Evolutionary conservation across 352 stramenopile genomes (phyloP), one percentile per base, ranked within the genome.

Genomic region (Phytophthora foliorum): DNA sequence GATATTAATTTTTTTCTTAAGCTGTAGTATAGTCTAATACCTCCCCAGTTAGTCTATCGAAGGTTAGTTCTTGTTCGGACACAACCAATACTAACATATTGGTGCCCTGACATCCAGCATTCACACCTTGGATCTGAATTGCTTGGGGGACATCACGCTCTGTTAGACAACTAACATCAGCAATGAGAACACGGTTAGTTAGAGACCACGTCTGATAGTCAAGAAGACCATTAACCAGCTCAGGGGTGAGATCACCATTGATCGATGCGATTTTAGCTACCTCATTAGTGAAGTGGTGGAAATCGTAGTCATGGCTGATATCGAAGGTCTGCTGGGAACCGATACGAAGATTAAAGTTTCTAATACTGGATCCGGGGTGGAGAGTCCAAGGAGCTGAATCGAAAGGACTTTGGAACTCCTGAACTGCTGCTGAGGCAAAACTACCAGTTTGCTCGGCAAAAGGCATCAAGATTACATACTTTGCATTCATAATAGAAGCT

Each of bases 191-290:
- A 50, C 55, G 70, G 36, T 74, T 63, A 34, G 50, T 56, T 19
- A 46, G 46, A 6, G 25, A 44, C 58, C 57, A 78, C 6, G 57
- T 72, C 17, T 72, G 34, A 19, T 63, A 57, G 39, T 78, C 60
- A 48, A 78, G 55, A 3, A 74, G 41, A 53, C 69, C 69, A 54
- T 77, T 77, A 0, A 22, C 22, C 4, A 73, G 50, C 31, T 69
- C 38, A 25, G n/a, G n/a, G n/a, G n/a, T n/a, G n/a, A n/a, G n/a
- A n/a, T n/a, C n/a, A n/a, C n/a, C n/a, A n/a, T n/a, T n/a, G n/a
- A n/a, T n/a, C n/a, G n/a, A n/a, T n/a, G n/a, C n/a, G n/a, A n/a
- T n/a, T n/a, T n/a, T n/a, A n/a, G n/a, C n/a, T n/a, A n/a, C n/a
- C n/a, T n/a, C n/a, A n/a, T n/a, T n/a, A n/a, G n/a, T n/a, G n/a